Base-by-base conservation (phyloP, 2,329 filamentous ascomycete genomes). In the Penicillium sp. region DNA sequence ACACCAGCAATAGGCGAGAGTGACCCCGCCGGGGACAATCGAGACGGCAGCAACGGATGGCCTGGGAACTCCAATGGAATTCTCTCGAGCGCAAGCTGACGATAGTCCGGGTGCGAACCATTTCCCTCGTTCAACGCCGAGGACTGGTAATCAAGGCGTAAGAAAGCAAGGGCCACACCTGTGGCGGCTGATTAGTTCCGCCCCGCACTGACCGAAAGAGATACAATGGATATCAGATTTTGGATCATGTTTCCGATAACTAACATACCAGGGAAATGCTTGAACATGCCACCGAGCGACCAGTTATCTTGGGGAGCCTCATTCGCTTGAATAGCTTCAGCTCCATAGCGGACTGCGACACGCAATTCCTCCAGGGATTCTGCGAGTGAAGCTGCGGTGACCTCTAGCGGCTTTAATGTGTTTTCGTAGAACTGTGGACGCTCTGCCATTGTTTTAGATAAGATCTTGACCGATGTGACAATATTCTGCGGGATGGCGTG, bases 81-180 rank as follows among this genome's bases (percentile, higher is more conserved):
- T 27, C 70, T 61, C 19, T 73, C 59, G 7, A 63, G 60, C 6
- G 72, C 72, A 31, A 70, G 54, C 9, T 61, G 52, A 24, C 60
- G 64, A 46, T 70, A 72, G 39, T 71, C 63, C 9, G 61, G 61
- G 27, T 65, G 59, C 14, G 51, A 3, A 22, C 59, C 39, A 3
- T 53, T 45, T 8, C 39, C 27, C 13, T 62, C 58, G 1, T 45
- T 54, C 16, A 77, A 49, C 10, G 67, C 68, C 13, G 62, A 49
- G 5, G 64, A 66, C 57, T 77, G 75, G 22, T 69, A 71, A 11
- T 69, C 67, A 16, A 77, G 66, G n/a, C 75, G 73, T 13, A 76
- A 64, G 48, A 75, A 74, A 43, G 72, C 65, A 45, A 76, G 63
- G 35, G 70, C 68, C 46, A 75, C 64, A 13, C 75, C 75, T 75